phyloP scores from a whole-genome alignment of 768 basidiomycete genomes.

The Panaeolus papilionaceus region DNA sequence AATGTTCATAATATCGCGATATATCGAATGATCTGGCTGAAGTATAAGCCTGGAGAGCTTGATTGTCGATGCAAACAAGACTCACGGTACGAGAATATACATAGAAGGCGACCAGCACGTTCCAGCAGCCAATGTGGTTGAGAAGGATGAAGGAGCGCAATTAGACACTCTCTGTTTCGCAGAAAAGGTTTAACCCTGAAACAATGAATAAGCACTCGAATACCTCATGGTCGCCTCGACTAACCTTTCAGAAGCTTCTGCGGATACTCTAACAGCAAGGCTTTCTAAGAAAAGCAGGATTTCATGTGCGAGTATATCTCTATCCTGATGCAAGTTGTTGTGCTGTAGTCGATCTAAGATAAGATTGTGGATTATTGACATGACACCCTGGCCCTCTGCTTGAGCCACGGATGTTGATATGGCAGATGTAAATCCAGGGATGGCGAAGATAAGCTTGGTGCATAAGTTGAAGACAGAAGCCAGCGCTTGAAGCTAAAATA shows the following conservation, averaged over 20 bases:
- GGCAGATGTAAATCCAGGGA: conserved; percentile 53
- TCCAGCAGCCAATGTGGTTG: conserved; percentile 61
- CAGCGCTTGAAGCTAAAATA: conserved; percentile 49
- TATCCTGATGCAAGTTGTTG: conserved; percentile 32
- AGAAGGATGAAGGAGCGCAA: conserved; percentile 52
- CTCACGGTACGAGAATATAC: conserved; percentile 63
- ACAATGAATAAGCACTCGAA: conserved; percentile 21
- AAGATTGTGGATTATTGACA: conserved; percentile 46
- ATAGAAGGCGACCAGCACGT: conserved; percentile 54
- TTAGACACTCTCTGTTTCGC: conserved; percentile 46
- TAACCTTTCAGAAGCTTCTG: neutral
- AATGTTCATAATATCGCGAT: conserved; percentile 17
- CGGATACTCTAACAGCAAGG: neutral
- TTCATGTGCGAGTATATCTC: conserved; percentile 45
- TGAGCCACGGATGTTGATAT: conserved; percentile 37
- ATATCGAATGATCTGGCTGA: conserved; percentile 7
- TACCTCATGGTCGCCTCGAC: neutral
- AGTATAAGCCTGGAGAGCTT: neutral
- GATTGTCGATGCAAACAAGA: conserved; percentile 13
- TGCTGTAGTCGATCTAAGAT: conserved; percentile 48
- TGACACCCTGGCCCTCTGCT: conserved; percentile 36
- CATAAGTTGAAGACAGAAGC: conserved; percentile 61
- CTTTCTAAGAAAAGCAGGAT: conserved; percentile 56
- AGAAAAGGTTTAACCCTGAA: conserved; percentile 47
- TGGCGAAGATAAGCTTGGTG: conserved; percentile 46